Evolutionary conservation across 2,329 filamentous ascomycete species (phyloP), one percentile per base, ranked within the genome.

Genomic region (Trichoderma hamatum): DNA sequence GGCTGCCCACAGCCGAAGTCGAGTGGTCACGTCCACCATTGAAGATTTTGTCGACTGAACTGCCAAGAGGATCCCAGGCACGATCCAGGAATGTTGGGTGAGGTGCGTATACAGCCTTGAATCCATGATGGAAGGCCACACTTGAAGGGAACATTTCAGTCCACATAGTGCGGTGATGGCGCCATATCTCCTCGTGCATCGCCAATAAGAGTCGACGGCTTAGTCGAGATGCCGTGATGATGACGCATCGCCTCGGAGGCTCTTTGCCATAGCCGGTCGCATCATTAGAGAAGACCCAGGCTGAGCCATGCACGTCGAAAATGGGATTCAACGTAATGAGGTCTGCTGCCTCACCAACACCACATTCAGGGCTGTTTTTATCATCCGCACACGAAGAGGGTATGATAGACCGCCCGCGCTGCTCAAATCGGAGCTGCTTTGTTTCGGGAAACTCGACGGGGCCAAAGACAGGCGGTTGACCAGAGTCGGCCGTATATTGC

Each of bases 51-150:
- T 94, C 91, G 3, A 92, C 84, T 70, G 91, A 90, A 39, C 73
- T 74, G 16, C 84, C 83, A 4, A 86, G 82, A 0, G 90, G 89
- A 6, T 84, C 82, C 93, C 93, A 97, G 54, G 86, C 84, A 24
- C 93, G 88, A 78, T 96, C 93, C 14, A 93, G 82, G 78, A 89
- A 96, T 56, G 96, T 88, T 0, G 93, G 92, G 72, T 97, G 93
- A 0, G 93, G 93, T 0, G 91, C 92, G 74, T 90, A 92, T 0
- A 92, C 89, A 26, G 90, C 92, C 80, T 94, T 94, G 74, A 93
- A 83, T 1, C 92, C 91, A 75, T 92, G 91, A 73, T 93, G 91
- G 5, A 94, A 82, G 0, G 91, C 90, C 75, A 89, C 85, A 0
- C 85, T 87, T 0, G 90, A 85, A 1, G 91, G 91, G 80, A 90